Conservation (phyloP, 2,329 filamentous ascomycete genomes). For the Juglanconis juglandina region DNA sequence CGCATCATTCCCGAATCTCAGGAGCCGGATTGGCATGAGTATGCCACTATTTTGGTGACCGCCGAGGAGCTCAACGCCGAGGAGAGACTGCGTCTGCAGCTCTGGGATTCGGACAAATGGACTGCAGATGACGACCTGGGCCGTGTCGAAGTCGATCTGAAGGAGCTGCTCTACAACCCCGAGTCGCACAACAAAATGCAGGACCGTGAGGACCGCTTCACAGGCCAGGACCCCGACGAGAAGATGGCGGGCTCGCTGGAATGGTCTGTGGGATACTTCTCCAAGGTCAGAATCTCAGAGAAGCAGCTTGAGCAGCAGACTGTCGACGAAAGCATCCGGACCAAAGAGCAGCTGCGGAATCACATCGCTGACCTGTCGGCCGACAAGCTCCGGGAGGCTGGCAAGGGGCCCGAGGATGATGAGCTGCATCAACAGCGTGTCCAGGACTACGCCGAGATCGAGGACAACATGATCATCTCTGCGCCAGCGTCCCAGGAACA, state of each 20-base stretch:
- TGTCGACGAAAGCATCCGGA: slow-evolving; percentile 54
- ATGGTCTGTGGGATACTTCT: slow-evolving; percentile 71
- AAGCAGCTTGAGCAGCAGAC: slow-evolving; percentile 61
- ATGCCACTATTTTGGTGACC: slow-evolving; percentile 65
- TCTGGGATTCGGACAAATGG: slow-evolving; percentile 73
- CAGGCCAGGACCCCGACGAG: slow-evolving; percentile 61
- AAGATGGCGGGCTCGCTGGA: slow-evolving; percentile 65
- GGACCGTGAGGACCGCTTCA: slow-evolving; percentile 63
- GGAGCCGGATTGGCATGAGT: slow-evolving; percentile 69
- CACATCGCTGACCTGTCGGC: slow-evolving; percentile 54
- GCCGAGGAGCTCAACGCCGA: slow-evolving; percentile 69
- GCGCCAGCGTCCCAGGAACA: slow-evolving; percentile 61
- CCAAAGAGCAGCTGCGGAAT: slow-evolving; percentile 55
- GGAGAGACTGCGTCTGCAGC: slow-evolving; percentile 64
- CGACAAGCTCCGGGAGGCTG: slow-evolving; percentile 64
- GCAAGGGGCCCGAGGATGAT: slow-evolving; percentile 50
- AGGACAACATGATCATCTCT: slow-evolving; percentile 65
- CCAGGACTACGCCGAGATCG: slow-evolving; percentile 60
- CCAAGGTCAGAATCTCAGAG: slow-evolving; percentile 61
- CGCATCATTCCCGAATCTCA: slow-evolving; percentile 63
- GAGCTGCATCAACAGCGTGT: slow-evolving; percentile 66
- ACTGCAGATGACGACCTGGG: slow-evolving; percentile 73
- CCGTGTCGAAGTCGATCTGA: slow-evolving; percentile 66
- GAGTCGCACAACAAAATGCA: slow-evolving; percentile 60
- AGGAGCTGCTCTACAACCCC: slow-evolving; percentile 57